Evolutionary conservation across 2,329 filamentous ascomycete species (phyloP), one percentile per base, ranked within the genome.

Genomic region (Epicoccum nigrum): DNA sequence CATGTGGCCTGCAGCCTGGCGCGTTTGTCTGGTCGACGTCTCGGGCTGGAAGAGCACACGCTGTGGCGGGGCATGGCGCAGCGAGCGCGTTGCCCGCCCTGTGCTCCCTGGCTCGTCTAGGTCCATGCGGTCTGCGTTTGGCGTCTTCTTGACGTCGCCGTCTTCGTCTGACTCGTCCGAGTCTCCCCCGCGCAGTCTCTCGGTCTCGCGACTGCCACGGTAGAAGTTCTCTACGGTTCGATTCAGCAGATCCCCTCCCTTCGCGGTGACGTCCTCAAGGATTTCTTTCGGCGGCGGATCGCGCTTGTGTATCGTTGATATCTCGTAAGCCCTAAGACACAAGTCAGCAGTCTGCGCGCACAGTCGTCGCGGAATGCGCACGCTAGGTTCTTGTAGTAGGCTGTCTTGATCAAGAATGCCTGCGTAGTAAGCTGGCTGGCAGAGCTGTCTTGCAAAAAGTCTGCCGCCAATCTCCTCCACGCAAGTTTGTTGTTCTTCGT

Each of bases 271-370:
- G 51, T 92, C 86, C 73, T 96, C 92, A 27, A 96, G 79, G 39
- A 96, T 95, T 64, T 95, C 90, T 62, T 89, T 91, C 5, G 91
- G 90, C 13, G 92, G 92, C 0, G 92, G 92, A 56, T 92, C 89
- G 72, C 88, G 86, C 45, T 86, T 83, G 75, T 92, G 88, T 33
- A 92, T 76, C 9, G 85, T 87, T 38, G 84, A 84, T 65, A 96
- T 94, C 74, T 96, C 92, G 74, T 89, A 96, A 1, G 92, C 91
- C 11, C 78, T 81, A 34, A 15, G 17, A 40, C 27, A 49, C 4
- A 7, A 25, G 40, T 65, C 42, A 64, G 58, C 21, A 45, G 9
- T 31, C 41, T 53, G 44, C 16, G 54, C 38, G 35, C 43, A 32
- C 42, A 34, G 21, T 32, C 33, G 39, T 16, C 54, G 23, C 39